phyloP scores from a whole-genome alignment of 2,329 filamentous ascomycete species.

The Pezicula carpinea region DNA sequence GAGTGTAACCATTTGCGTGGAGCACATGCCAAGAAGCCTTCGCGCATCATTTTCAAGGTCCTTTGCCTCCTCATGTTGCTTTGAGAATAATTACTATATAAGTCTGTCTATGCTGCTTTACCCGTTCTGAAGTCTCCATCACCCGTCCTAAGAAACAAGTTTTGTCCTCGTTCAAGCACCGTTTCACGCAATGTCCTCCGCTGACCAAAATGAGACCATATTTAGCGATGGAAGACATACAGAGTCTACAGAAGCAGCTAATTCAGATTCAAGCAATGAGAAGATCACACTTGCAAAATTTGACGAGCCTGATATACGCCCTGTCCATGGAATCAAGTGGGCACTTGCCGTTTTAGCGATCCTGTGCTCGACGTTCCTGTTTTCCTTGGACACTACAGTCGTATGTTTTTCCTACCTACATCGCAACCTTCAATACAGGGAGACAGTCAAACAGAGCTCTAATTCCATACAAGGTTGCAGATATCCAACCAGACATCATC shows the following conservation, averaged over 20 bases:
- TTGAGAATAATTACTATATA: no score
- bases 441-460: not conserved
- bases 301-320: not conserved
- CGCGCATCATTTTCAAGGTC: no score
- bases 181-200: no score
- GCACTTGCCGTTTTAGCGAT: not conserved
- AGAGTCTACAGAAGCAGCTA: not conserved
- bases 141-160: no score
- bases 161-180: no score
- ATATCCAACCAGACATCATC: slow-evolving; percentile 36
- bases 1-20: no score
- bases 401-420: not conserved
- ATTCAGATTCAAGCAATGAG: not conserved
- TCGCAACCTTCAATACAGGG: not conserved
- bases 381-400: not conserved
- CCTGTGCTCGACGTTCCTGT: not conserved
- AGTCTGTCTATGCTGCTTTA: no score
- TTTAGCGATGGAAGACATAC: not conserved
- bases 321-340: not conserved
- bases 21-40: no score
- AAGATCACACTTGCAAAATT: not conserved
- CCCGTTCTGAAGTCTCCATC: no score
- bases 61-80: no score
- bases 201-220: no score
- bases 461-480: no score